These are phyloP conservation scores for Starmerella etchellsii DNA, from an alignment of 805 yeast species.

Conservation along the genomic window DNA sequence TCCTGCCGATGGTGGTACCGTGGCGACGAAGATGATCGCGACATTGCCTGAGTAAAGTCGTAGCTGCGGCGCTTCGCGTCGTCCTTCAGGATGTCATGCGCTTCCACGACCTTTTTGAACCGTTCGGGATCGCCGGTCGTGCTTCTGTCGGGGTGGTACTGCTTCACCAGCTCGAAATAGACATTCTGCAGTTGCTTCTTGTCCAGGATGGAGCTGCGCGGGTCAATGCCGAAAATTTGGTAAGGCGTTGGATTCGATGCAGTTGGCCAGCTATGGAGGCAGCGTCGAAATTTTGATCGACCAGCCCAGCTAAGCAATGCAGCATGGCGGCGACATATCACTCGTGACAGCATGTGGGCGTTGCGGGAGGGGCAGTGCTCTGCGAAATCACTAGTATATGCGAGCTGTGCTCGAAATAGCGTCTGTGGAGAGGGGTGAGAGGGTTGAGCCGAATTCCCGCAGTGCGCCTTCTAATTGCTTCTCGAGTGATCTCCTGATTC, in stretches of 20 bases:
- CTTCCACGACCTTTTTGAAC: conserved; percentile 44
- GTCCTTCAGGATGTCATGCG: conserved; percentile 44
- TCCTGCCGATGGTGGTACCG: background rate
- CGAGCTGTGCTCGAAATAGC: too few relatives aligned
- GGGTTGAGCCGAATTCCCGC: too few relatives aligned
- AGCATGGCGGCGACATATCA: too few relatives aligned
- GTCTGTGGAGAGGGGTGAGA: too few relatives aligned
- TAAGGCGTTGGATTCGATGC: conserved; percentile 50
- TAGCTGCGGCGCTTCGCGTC: conserved; percentile 28
- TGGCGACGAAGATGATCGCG: background rate
- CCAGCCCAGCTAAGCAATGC: background rate
- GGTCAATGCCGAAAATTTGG: conserved; percentile 43
- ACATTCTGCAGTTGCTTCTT: conserved; percentile 33
- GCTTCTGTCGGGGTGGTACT: conserved; percentile 65
- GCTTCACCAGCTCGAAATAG: conserved; percentile 51
- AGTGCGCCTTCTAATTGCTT: too few relatives aligned
- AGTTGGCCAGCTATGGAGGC: conserved; percentile 43
- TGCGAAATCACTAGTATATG: too few relatives aligned
- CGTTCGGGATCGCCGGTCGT: conserved; percentile 30
- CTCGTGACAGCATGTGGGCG: too few relatives aligned
- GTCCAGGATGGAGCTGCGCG: conserved; percentile 26
- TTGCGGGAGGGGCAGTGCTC: too few relatives aligned
- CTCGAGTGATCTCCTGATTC: too few relatives aligned
- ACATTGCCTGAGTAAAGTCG: conserved; percentile 5
- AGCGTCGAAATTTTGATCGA: background rate